A percentile compares a stretch with the other conserved stretches of the same genome.
These are phyloP conservation scores for Akebia trifoliata DNA, from an alignment of 164 flowering plant species.

Conservation along the genomic window DNA sequence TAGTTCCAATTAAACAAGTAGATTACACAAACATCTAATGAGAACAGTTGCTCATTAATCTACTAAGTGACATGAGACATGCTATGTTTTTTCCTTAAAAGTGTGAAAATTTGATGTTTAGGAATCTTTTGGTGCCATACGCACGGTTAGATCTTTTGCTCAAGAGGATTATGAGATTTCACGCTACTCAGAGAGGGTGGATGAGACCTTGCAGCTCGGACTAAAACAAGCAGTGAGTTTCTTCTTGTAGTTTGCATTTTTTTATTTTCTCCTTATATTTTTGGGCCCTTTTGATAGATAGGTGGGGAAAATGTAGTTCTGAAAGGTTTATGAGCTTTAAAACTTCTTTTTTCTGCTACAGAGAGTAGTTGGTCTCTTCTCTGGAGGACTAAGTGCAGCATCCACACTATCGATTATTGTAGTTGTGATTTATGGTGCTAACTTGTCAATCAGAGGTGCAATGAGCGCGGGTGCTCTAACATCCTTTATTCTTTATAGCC, in stretches of 20 bases:
- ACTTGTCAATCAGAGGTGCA: slow-evolving; percentile 68
- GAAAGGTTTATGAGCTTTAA: slow-evolving; percentile 9
- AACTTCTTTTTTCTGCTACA: slow-evolving; percentile 28
- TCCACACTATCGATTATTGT: slow-evolving; percentile 77
- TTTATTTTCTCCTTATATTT: background rate
- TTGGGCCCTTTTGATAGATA: background rate
- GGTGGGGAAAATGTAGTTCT: background rate
- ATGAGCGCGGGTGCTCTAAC: slow-evolving; percentile 71
- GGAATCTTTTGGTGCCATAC: slow-evolving; percentile 97
- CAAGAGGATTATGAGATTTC: slow-evolving; percentile 73
- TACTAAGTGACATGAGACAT: background rate
- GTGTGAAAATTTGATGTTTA: slow-evolving; percentile 20
- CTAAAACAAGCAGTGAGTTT: slow-evolving; percentile 84
- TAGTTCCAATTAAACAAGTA: background rate
- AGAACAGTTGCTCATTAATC: background rate
- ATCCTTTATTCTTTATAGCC: slow-evolving; percentile 73
- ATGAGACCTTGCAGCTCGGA: slow-evolving; percentile 84
- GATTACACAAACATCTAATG: background rate
- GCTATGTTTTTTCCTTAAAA: background rate
- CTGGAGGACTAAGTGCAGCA: slow-evolving; percentile 92
- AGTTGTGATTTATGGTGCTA: slow-evolving; percentile 92
- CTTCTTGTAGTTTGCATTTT: slow-evolving; percentile 1
- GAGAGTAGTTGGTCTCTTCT: slow-evolving; percentile 81
- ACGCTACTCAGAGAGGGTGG: slow-evolving; percentile 80
- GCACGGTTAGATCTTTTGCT: slow-evolving; percentile 96